Conservation (phyloP, 2,329 filamentous ascomycete genomes). For the Aureobasidium sp. region DNA sequence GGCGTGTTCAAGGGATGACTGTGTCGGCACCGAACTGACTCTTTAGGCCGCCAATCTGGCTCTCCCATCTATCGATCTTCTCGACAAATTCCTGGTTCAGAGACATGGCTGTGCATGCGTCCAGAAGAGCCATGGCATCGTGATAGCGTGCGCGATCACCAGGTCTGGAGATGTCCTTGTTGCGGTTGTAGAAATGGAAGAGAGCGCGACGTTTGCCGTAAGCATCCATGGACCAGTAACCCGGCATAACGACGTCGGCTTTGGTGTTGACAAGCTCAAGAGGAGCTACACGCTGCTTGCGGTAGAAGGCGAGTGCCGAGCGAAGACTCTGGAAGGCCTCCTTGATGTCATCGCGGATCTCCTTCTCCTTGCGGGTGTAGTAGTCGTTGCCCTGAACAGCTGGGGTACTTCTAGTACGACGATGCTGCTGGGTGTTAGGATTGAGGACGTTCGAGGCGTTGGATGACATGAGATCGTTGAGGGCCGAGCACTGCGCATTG, state of each 20-base stretch:
- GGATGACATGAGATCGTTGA: constrained; percentile 2
- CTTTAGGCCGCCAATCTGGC: not conserved
- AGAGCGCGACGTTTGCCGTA: constrained; percentile 4
- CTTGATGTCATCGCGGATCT: constrained; percentile 9
- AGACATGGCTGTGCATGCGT: constrained; percentile 5
- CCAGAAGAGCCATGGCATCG: not conserved
- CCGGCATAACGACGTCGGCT: constrained; percentile 3
- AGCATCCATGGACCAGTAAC: constrained; percentile 1
- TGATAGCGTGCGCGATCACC: constrained; percentile 6
- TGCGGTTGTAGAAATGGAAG: constrained; percentile 1
- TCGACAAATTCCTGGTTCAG: constrained; percentile 9
- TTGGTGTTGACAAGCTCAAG: constrained; percentile 7
- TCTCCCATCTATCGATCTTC: constrained; percentile 9
- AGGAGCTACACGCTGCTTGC: constrained; percentile 9
- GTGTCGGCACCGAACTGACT: not conserved
- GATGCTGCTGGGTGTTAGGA: constrained; percentile 12
- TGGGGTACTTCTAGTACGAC: constrained; percentile 12
- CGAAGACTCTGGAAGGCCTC: constrained; percentile 9
- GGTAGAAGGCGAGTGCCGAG: not conserved
- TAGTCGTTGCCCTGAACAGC: constrained; percentile 8
- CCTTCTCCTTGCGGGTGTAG: constrained; percentile 10
- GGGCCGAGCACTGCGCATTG: not conserved
- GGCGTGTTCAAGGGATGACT: not conserved
- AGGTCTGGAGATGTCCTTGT: constrained; percentile 11
- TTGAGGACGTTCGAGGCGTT: not conserved